Conservation (phyloP, 108 stramenopile genomes). For the Discostella pseudostelligera region DNA sequence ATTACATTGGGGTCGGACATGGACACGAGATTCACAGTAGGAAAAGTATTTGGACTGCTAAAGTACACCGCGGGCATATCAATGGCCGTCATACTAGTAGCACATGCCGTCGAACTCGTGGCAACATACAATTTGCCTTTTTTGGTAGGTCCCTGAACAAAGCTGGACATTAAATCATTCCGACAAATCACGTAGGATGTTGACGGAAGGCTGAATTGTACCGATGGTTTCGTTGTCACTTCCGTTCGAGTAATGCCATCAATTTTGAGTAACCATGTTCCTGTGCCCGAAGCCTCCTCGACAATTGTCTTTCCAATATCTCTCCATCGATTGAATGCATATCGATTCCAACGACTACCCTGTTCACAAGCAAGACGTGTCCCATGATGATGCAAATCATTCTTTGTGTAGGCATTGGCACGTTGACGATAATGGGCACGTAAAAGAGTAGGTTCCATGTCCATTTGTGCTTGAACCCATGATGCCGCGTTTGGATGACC, state of each 20-base stretch:
- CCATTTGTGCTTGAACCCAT: conserved; percentile 28
- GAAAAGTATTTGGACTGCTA: not conserved
- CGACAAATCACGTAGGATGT: conserved; percentile 6
- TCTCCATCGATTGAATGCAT: conserved; percentile 32
- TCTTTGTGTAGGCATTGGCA: conserved; percentile 14
- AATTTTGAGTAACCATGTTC: conserved; percentile 17
- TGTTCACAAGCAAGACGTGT: conserved; percentile 22
- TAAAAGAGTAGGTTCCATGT: conserved; percentile 5
- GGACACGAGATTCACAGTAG: conserved; percentile 10
- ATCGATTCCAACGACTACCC: conserved; percentile 31
- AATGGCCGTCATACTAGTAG: not conserved
- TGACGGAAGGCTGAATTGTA: not conserved
- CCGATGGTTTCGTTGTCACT: conserved; percentile 7
- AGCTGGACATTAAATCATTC: conserved; percentile 1
- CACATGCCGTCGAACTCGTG: not conserved
- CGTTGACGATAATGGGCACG: conserved; percentile 33
- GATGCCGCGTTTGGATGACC: conserved; percentile 7
- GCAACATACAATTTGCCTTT: conserved; percentile 7
- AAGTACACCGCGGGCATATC: conserved; percentile 17
- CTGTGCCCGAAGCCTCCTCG: conserved; percentile 9
- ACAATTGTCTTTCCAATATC: conserved; percentile 31
- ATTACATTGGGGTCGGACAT: conserved; percentile 12
- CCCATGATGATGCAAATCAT: conserved; percentile 14
- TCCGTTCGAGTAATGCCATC: conserved; percentile 34
- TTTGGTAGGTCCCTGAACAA: not conserved